These are phyloP conservation scores for Suillus placidus DNA, from an alignment of 768 basidiomycete genomes.

Conservation along the genomic window DNA sequence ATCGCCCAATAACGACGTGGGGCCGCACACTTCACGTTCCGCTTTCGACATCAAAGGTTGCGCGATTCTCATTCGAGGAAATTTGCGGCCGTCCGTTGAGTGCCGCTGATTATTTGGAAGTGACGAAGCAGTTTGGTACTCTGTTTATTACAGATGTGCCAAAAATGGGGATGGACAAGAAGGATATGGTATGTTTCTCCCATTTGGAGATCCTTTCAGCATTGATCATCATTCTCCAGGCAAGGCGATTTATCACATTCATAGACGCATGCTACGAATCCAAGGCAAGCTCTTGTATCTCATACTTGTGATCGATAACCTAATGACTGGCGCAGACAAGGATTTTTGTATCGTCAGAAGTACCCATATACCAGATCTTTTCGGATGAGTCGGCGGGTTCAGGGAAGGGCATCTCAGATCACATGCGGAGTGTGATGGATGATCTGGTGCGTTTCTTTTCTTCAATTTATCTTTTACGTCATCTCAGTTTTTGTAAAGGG, in stretches of 20 bases:
- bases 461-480: neutral
- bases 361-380: conserved; percentile 89
- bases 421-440: conserved; percentile 94
- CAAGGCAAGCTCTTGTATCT: conserved; percentile 51
- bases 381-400: conserved; percentile 59
- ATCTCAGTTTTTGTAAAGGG: conserved; percentile 52
- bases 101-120: conserved; percentile 94
- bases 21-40: conserved; percentile 82
- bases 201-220: neutral
- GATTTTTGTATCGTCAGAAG: conserved; percentile 89
- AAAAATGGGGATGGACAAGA: conserved; percentile 82
- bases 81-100: conserved; percentile 89
- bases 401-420: conserved; percentile 61
- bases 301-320: conserved; percentile 3
- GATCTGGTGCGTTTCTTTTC: conserved; percentile 66
- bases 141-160: conserved; percentile 88
- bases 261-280: conserved; percentile 97
- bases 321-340: conserved; percentile 59
- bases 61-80: conserved; percentile 83
- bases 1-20: conserved; percentile 83
- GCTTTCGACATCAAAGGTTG: conserved; percentile 76
- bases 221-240: conserved; percentile 47
- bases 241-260: conserved; percentile 95
- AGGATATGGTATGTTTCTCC: conserved; percentile 71
- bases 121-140: conserved; percentile 85